phyloP scores from a whole-genome alignment of 2,329 filamentous ascomycete genomes.

The Fusarium anguioides region DNA sequence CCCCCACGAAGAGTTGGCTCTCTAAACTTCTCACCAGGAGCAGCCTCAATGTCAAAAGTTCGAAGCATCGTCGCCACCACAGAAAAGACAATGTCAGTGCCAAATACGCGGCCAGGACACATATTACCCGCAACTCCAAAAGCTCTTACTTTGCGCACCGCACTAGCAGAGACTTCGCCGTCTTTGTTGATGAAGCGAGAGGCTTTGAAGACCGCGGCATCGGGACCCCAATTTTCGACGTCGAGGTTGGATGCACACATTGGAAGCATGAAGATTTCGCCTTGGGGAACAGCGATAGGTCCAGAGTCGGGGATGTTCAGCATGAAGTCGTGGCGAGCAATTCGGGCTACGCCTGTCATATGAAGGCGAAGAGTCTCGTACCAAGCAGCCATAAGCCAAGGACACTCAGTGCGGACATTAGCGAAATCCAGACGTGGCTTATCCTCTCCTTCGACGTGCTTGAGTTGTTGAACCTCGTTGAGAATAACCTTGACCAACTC shows the following conservation, averaged over 20 bases:
- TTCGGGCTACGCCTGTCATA: conserved; percentile 48
- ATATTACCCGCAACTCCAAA: conserved; percentile 50
- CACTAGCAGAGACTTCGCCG: conserved; percentile 37
- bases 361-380: conserved; percentile 49
- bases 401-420: conserved; percentile 43
- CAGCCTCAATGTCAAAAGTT: conserved; percentile 43
- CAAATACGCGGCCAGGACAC: conserved; percentile 47
- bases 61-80: conserved; percentile 44
- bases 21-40: conserved; percentile 29
- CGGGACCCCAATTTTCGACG: conserved; percentile 43
- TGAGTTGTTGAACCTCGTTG: conserved; percentile 39
- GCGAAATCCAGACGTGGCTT: conserved; percentile 36
- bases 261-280: conserved; percentile 48
- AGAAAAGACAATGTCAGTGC: conserved; percentile 46
- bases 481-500: conserved; percentile 38
- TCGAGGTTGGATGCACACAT: conserved; percentile 49
- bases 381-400: conserved; percentile 48
- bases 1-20: conserved; percentile 42
- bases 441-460: conserved; percentile 19
- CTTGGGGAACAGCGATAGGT: conserved; percentile 39
- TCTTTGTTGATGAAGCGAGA: conserved; percentile 44
- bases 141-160: conserved; percentile 44
- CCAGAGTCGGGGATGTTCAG: conserved; percentile 34
- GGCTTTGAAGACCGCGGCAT: conserved; percentile 43
- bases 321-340: conserved; percentile 46